Conservation (phyloP, 192 early-diverging fungal species). For the Linnemannia elongata region DNA sequence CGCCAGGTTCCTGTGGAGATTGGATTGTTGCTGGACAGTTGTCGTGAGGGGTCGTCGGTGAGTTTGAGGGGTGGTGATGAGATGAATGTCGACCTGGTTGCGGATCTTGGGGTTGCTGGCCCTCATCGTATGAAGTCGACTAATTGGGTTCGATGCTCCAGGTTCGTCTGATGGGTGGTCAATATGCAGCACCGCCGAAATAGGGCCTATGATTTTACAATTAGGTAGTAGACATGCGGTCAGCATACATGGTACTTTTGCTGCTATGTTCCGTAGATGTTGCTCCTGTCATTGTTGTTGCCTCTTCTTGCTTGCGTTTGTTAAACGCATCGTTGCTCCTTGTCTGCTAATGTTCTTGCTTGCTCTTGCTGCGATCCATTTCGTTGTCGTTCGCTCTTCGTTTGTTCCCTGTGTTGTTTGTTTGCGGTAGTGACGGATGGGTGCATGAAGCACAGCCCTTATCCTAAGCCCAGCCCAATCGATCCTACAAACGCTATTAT, state of each 20-base stretch:
- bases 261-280: not conserved
- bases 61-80: conserved; percentile 52
- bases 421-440: not conserved
- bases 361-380: too few relatives aligned
- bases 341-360: too few relatives aligned
- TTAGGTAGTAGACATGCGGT: not conserved
- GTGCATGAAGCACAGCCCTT: not conserved
- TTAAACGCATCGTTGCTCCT: too few relatives aligned
- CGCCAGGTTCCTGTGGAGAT: conserved; percentile 67
- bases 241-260: not conserved
- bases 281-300: too few relatives aligned
- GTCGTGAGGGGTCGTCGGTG: conserved; percentile 33
- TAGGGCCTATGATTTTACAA: conserved; percentile 46
- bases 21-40: conserved; percentile 54
- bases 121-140: conserved; percentile 40
- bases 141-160: conserved; percentile 28
- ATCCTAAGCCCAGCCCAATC: not conserved
- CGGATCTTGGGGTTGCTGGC: conserved; percentile 56
- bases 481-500: not conserved
- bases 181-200: conserved; percentile 63
- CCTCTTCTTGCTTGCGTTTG: too few relatives aligned
- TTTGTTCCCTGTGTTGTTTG: not conserved
- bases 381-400: not conserved
- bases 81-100: conserved; percentile 63
- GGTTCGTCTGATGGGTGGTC: conserved; percentile 8